phyloP scores from a whole-genome alignment of 106 monocot species.

The Alisma plantagoaquatica region DNA sequence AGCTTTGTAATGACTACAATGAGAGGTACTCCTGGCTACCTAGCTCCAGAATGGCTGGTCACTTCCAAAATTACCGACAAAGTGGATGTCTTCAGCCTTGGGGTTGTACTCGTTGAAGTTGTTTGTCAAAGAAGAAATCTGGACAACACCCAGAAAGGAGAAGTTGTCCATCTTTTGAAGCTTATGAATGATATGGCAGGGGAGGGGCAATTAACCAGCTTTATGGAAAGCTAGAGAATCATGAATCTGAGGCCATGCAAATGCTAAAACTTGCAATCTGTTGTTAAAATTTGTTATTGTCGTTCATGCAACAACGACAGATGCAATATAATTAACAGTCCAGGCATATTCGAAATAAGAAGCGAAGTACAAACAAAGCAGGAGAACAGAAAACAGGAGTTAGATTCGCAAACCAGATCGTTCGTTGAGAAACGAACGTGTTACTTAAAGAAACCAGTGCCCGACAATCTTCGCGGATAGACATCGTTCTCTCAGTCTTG shows the following conservation, averaged over 20 bases:
- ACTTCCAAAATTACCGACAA: constrained; percentile 13
- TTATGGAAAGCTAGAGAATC: constrained; percentile 14
- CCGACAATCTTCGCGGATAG: too few species aligned
- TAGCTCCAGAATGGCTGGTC: constrained; percentile 11
- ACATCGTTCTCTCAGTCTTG: too few species aligned
- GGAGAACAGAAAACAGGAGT: too few species aligned
- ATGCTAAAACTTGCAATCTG: constrained; percentile 32
- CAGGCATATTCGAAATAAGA: too few species aligned
- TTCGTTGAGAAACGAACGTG: too few species aligned
- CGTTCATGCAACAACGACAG: too few species aligned
- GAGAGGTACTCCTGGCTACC: constrained; percentile 9
- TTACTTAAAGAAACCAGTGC: too few species aligned
- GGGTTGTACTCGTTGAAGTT: constrained; percentile 5
- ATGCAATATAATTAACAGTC: too few species aligned
- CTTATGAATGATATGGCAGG: constrained; percentile 8
- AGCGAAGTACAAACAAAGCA: too few species aligned
- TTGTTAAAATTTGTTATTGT: too few species aligned
- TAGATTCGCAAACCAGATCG: too few species aligned
- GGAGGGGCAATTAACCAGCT: constrained; percentile 2
- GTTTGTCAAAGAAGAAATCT: constrained; percentile 2
- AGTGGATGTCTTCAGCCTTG: constrained; percentile 11
- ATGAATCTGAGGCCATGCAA: constrained; percentile 21
- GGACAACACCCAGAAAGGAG: constrained; percentile 1
- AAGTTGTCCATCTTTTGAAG: not conserved
- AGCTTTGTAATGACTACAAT: constrained; percentile 3